Evolutionary conservation across 768 basidiomycete species (phyloP).

Genomic region (Clavulina sp.): DNA sequence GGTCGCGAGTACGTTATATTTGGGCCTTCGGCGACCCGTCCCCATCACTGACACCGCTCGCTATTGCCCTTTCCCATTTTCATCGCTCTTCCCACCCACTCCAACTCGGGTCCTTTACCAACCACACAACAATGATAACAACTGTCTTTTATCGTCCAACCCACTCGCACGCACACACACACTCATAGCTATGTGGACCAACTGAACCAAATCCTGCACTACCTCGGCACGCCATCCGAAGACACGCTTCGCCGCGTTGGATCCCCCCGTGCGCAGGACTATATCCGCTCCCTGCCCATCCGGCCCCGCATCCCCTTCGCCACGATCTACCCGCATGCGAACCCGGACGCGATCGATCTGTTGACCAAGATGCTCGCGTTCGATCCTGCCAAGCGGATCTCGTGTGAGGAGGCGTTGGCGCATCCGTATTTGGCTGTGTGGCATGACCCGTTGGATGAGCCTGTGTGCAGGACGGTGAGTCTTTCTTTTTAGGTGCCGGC

Average conservation of each 20-base stretch:
- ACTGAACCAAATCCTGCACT: constrained; percentile 92
- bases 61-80: background rate
- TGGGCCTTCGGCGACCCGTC: too few relatives aligned
- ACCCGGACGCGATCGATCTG: constrained; percentile 85
- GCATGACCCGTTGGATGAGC: constrained; percentile 96
- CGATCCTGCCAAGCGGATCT: constrained; percentile 91
- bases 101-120: too few relatives aligned
- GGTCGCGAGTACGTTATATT: constrained; percentile 91
- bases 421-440: constrained; percentile 94
- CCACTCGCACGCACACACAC: constrained; percentile 5
- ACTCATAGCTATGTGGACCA: constrained; percentile 88
- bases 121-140: too few relatives aligned
- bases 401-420: constrained; percentile 85
- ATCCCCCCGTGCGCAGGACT: constrained; percentile 93
- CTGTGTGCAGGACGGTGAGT: constrained; percentile 55
- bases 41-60: too few relatives aligned
- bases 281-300: constrained; percentile 94
- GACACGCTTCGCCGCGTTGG: constrained; percentile 93
- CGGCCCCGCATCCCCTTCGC: constrained; percentile 87
- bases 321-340: constrained; percentile 83
- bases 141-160: too few relatives aligned
- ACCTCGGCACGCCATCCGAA: constrained; percentile 94
- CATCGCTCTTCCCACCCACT: background rate
- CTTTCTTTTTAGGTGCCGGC: too few relatives aligned
- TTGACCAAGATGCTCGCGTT: constrained; percentile 84